Base-by-base conservation (phyloP, 257 asterid species). In the Solanum rostratum region DNA sequence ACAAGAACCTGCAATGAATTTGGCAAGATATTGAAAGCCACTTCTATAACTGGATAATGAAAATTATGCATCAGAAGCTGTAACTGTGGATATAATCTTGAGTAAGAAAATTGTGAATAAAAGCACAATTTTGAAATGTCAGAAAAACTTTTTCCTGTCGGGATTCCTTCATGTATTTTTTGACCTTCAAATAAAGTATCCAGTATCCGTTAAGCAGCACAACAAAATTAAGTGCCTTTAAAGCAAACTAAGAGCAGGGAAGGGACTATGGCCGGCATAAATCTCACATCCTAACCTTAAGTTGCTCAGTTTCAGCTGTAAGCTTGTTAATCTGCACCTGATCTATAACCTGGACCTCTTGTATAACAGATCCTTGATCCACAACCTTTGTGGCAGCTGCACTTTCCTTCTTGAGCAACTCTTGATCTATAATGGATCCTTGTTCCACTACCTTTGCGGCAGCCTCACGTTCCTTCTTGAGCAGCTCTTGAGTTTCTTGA, bases 251-350 rank as follows among this genome's bases (percentile, higher is more conserved):
- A n/a, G n/a, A n/a, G n/a, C n/a, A n/a, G n/a, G n/a, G n/a, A n/a
- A n/a, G n/a, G n/a, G n/a, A n/a, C n/a, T n/a, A n/a, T n/a, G n/a
- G n/a, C n/a, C n/a, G n/a, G n/a, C n/a, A n/a, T n/a, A n/a, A 52
- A 27, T 7, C 27, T 30, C 53, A 76, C 60, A 70, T 74, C 45
- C 89, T 78, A 83, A 93, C 97, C 97, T 92, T 94, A 81, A 95
- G 94, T 88, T 86, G 90, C 89, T 93, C 95, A 82, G 94, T 95
- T 93, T 95, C 98, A 84, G 92, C 87, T 66, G 91, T 85, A 83
- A 95, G 89, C 85, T 90, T 90, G 80, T 79, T 79, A 83, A 91
- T 90, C 78, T 89, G 85, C 88, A 90, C 97, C 71, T 90, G 88
- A 88, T 92, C 93, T 53, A 89, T 19, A 85, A 90, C 89, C 4